Conservation (phyloP, 345 rosid genomes). For the Schrenkiella parvula region DNA sequence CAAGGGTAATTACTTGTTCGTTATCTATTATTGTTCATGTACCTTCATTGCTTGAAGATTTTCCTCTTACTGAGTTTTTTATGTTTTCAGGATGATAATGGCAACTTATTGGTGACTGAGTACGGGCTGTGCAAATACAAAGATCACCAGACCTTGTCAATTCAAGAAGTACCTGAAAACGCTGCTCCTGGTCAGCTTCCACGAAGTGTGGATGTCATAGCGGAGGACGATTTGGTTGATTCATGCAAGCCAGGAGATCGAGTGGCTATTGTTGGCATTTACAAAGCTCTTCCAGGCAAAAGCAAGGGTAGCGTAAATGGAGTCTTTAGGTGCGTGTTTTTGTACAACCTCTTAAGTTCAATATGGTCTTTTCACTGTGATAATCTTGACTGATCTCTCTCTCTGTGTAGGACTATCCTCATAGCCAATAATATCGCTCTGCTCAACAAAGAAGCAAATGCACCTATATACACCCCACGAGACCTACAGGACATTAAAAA, state of each 20-base stretch:
- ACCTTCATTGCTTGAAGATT: not conserved
- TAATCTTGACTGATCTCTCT: conserved; percentile 14
- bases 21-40: not conserved
- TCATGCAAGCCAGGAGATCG: conserved; percentile 99
- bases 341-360: not conserved
- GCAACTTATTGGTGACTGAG: conserved; percentile 90
- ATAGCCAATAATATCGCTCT: conserved; percentile 83
- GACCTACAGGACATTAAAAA: conserved; percentile 81
- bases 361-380: not conserved
- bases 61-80: conserved; percentile 12
- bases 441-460: conserved; percentile 95
- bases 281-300: conserved; percentile 95
- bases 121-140: conserved; percentile 89
- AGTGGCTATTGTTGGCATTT: conserved; percentile 83
- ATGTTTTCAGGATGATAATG: conserved; percentile 74
- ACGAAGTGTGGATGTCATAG: conserved; percentile 87
- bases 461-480: conserved; percentile 76
- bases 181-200: conserved; percentile 99
- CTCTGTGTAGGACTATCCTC: conserved; percentile 71
- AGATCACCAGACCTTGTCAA: conserved; percentile 96
- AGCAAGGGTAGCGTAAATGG: conserved; percentile 97
- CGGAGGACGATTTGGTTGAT: conserved; percentile 97
- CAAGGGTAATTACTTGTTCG: conserved; percentile 59
- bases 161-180: conserved; percentile 98
- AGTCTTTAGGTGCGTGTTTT: conserved; percentile 69